Evolutionary conservation across 352 stramenopile genomes (phyloP).

Genomic region (Plasmopara viticola): DNA sequence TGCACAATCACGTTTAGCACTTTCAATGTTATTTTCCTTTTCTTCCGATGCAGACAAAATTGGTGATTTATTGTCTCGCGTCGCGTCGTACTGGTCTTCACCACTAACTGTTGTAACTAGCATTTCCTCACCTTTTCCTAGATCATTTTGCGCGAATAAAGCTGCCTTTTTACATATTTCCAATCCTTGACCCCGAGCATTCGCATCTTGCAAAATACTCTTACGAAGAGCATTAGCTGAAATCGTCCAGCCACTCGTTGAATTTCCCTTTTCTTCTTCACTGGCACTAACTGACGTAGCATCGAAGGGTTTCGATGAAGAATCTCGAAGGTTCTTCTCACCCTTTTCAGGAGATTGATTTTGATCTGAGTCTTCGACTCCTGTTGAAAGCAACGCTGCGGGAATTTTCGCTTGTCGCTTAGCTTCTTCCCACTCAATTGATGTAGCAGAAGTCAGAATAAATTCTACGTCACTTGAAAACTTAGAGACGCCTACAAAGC

Average conservation of each 20-base stretch:
- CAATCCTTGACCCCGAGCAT: slow-evolving; percentile 5
- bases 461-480: slow-evolving; percentile 51
- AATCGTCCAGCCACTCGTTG: slow-evolving; percentile 24
- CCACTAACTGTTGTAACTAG: background rate
- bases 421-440: slow-evolving; percentile 36
- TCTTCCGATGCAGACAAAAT: slow-evolving; percentile 4
- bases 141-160: background rate
- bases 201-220: slow-evolving; percentile 3
- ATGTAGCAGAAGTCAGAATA: slow-evolving; percentile 24
- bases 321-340: slow-evolving; percentile 4
- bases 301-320: background rate
- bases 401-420: slow-evolving; percentile 29
- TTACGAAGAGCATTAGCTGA: slow-evolving; percentile 13
- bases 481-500: slow-evolving; percentile 48
- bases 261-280: slow-evolving; percentile 12
- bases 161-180: slow-evolving; percentile 5
- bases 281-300: background rate
- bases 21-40: slow-evolving; percentile 1
- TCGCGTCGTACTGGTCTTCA: slow-evolving; percentile 5
- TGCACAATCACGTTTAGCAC: slow-evolving; percentile 5
- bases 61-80: slow-evolving; percentile 1
- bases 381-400: slow-evolving; percentile 5
- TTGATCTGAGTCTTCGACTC: slow-evolving; percentile 1
- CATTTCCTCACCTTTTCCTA: slow-evolving; percentile 3
- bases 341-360: slow-evolving; percentile 1